Evolutionary conservation across 257 asterid species (phyloP).

Genomic region (Solanum pimpinellifolium): DNA sequence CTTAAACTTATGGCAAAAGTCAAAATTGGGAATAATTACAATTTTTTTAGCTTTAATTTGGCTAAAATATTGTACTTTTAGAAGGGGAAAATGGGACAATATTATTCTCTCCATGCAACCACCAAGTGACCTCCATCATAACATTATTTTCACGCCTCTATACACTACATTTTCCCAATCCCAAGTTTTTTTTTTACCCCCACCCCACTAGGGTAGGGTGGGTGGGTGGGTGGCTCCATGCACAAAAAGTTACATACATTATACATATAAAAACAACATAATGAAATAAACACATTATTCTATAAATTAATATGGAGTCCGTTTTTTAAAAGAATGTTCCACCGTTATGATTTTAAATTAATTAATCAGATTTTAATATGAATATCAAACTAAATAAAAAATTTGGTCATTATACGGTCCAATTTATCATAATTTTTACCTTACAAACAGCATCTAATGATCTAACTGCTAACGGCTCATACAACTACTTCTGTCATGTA

Average conservation of each 20-base stretch:
- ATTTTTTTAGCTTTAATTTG: slow-evolving; percentile 9
- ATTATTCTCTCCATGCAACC: slow-evolving; percentile 27
- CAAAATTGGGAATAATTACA: neutral
- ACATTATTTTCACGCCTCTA: slow-evolving; percentile 44
- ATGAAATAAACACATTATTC: slow-evolving; percentile 4
- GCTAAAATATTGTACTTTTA: slow-evolving; percentile 8
- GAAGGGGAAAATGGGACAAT: slow-evolving; percentile 8
- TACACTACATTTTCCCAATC: slow-evolving; percentile 15
- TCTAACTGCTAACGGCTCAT: neutral
- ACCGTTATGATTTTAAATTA: neutral
- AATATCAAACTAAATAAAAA: neutral
- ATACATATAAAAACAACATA: neutral
- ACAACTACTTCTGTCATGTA: neutral
- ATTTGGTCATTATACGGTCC: slow-evolving; percentile 19
- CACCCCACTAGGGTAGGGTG: neutral
- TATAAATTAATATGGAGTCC: neutral
- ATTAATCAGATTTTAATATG: neutral
- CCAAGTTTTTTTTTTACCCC: slow-evolving; percentile 4
- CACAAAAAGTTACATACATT: slow-evolving; percentile 5
- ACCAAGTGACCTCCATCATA: slow-evolving; percentile 48
- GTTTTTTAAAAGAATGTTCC: neutral
- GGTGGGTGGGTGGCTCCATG: slow-evolving; percentile 6
- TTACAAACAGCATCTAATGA: neutral
- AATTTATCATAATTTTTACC: neutral
- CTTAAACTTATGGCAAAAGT: neutral